Base-by-base conservation (phyloP, 2,329 filamentous ascomycete genomes). In the Neofusicoccum ribis region DNA sequence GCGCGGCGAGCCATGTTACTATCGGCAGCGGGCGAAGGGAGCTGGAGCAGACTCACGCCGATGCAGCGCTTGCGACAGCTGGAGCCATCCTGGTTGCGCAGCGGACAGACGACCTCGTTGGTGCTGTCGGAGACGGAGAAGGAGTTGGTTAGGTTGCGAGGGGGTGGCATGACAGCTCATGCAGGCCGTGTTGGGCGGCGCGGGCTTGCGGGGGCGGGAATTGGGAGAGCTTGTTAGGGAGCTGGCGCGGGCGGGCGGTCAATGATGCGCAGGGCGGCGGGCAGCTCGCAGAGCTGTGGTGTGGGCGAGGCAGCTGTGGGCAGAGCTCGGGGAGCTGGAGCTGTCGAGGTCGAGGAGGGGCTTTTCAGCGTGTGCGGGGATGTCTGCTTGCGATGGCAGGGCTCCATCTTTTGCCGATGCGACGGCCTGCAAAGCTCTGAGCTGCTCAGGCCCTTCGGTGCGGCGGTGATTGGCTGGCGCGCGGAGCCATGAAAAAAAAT, bases 21-120 rank as follows among this genome's bases (percentile, higher is more conserved):
- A 67, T 34, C 58, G 61, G 63, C 61, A 66, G 52, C 51, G 61
- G 47, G 50, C 36, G 43, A 63, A 62, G 60, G 46, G 64, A 67
- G 56, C 59, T 66, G 63, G 47, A 65, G 69, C 69, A 68, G 71
- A 95, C 93, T 92, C 86, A 98, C 95, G 81, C 95, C 95, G 76
- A 96, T 89, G 83, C 95, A 99, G 84, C 94, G 88, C 84, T 99
- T 99, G 79, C 94, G 90, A 84, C 95, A 99, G 82, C 90, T 92
- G 71, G 93, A 97, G 78, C 92, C 92, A 87, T 99, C 95, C 76
- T 97, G 93, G 78, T 97, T 97, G 76, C 89, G 89, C 79, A 99
- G 84, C 71, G 95, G 95, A 81, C 95, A 99, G 75, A 97, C 91
- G 76, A 99, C 95, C 82, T 98, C 94, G 79, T 96, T 96, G 80